Base-by-base conservation (phyloP, 2,329 filamentous ascomycete genomes). In the Domatiomyces catenatus region DNA sequence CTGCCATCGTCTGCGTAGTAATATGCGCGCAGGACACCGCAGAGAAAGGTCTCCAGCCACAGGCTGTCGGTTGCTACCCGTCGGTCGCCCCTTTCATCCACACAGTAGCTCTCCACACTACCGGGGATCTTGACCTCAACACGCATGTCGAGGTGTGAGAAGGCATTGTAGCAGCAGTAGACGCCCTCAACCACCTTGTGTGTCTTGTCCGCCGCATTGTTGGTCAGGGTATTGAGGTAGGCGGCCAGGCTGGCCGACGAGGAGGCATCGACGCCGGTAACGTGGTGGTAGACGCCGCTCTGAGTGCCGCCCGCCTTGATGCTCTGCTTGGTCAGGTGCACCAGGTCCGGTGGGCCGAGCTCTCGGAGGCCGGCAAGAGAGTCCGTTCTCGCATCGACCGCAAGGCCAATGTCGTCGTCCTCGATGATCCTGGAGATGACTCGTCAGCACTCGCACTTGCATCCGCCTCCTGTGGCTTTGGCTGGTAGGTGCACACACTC, bases 141-240 rank as follows among this genome's bases (percentile, higher is more conserved):
- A 54, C 92, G 87, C 92, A 98, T 98, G 64, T 98, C 92, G 49
- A 96, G 76, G 57, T 93, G 80, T 4, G 92, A 96, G 68, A 98
- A 95, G 58, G 92, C 92, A 86, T 98, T 98, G 76, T 98, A 98
- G 70, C 92, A 98, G 70, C 92, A 96, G 70, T 95, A 96, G 42
- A 94, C 75, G 4, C 92, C 92, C 57, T 93, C 92, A 7, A 88
- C 84, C 52, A 96, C 92, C 71, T 95, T 96, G 64, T 85, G 79
- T 54, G 83, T 75, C 64, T 86, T 87, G 58, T 90, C 85, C 57
- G 83, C 80, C 49, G 90, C 85, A 57, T 84, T 84, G 69, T 95
- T 93, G 45, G 89, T 95, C 54, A 98, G 75, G 42, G 90, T 96
- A 69, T 96, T 98, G 70, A 98, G 94, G 69, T 98, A 98, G 60